Base-by-base conservation (phyloP, 805 yeast species). In the Candida suzukii region DNA sequence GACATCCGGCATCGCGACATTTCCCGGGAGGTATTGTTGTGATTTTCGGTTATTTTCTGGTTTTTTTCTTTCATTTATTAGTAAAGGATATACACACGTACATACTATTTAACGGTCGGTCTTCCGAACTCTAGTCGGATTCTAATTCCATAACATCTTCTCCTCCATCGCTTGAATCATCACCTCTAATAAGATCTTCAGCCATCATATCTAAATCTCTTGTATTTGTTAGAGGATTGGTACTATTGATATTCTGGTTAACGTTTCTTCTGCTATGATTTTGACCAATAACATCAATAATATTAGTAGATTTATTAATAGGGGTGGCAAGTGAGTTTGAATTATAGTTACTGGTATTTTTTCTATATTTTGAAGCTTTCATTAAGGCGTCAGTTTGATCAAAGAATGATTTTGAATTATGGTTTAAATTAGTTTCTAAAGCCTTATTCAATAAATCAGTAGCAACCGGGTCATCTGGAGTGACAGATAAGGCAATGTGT, bases 391-490 rank as follows among this genome's bases (percentile, higher is more conserved):
- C 43, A 21, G 35, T 18, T 17, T 32, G 25, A 20, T 36, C 24
- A 21, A 37, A 36, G 14, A 42, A 35, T 14, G 29, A 25, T 11
- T 28, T 27, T 13, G 19, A 21, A 16, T 16, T 38, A 34, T 35
- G 18, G 36, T 36, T 12, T 42, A 61, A 50, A 57, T 82, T 83
- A 24, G 73, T 66, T 45, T 81, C 88, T 38, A 83, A 63, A 3
- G 98, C 96, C 47, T 95, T 73, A 48, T 77, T 77, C 45, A 93
- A 65, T 36, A 93, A 61, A 53, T 91, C 97, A 11, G 78, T 68
- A 0, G 97, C 93, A 16, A 88, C 83, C 0, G 91, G 83, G 57
- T 91, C 96, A 33, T 78, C 73, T 1, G 95, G 90, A 10, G 78
- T 63, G 3, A 90, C 63, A 0, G 95, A 84, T 41, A 93, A 66